Conservation (phyloP, 2,329 filamentous ascomycete genomes). For the Trichoderma sp. region DNA sequence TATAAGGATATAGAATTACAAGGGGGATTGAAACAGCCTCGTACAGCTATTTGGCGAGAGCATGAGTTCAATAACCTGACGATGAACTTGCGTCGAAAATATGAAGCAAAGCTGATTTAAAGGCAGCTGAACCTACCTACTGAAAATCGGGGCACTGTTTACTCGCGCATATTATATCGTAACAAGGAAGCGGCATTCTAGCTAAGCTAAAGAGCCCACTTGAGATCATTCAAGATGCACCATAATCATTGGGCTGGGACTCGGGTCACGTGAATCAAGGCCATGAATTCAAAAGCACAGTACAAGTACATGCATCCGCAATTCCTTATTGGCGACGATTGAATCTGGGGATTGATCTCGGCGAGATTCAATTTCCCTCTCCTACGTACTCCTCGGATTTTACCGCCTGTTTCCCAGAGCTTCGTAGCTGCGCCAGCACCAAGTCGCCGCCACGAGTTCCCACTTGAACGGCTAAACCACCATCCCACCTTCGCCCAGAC, state of each 20-base stretch:
- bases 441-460: conserved; percentile 1
- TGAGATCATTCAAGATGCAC: conserved; percentile 6
- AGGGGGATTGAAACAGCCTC: background rate
- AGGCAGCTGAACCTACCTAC: background rate
- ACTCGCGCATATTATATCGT: background rate
- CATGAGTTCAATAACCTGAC: background rate
- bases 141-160: background rate
- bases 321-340: conserved; percentile 6
- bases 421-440: background rate
- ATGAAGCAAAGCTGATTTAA: background rate
- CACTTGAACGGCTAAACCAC: conserved; percentile 14
- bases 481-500: conserved; percentile 21
- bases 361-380: background rate
- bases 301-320: background rate
- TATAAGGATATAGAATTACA: background rate
- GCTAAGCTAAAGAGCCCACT: background rate
- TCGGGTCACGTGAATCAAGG: conserved; percentile 12
- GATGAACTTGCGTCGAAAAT: background rate
- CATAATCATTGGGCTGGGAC: conserved; percentile 10
- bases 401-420: background rate
- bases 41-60: background rate
- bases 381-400: background rate
- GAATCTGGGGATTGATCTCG: background rate
- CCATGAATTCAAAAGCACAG: background rate
- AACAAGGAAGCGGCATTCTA: background rate